Conservation (phyloP, 768 basidiomycete species). For the Goffeauzyma gilvescens region DNA sequence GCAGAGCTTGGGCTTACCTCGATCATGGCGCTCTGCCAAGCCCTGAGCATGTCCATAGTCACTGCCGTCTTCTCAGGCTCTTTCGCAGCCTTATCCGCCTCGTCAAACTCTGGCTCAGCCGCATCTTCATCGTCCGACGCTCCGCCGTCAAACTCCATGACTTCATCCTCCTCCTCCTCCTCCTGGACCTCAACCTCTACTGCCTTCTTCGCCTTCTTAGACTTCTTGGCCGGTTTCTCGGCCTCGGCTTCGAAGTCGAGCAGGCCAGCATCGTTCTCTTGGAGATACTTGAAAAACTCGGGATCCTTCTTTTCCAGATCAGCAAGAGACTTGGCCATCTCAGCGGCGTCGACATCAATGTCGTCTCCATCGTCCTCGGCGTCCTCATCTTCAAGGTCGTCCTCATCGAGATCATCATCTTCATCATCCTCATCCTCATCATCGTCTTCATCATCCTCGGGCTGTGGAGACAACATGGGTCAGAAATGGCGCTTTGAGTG, state of each 20-base stretch:
- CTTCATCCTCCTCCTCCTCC: constrained; percentile 38
- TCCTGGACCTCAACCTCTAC: constrained; percentile 29
- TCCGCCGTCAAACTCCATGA: constrained; percentile 23
- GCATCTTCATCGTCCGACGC: constrained; percentile 17
- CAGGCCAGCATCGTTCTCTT: constrained; percentile 86
- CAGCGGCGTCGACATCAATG: constrained; percentile 46
- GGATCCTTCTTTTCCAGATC: constrained; percentile 88
- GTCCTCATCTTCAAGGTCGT: constrained; percentile 61
- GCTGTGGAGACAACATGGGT: background rate
- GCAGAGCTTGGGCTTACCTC: constrained; percentile 54
- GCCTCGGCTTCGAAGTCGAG: constrained; percentile 48
- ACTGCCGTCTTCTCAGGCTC: constrained; percentile 24
- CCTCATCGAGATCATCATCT: constrained; percentile 38
- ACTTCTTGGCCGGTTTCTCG: constrained; percentile 23
- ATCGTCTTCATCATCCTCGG: constrained; percentile 20
- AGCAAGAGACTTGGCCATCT: constrained; percentile 63
- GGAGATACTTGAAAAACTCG: constrained; percentile 95
- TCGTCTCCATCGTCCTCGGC: constrained; percentile 43
- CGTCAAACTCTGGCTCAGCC: constrained; percentile 46
- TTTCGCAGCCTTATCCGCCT: constrained; percentile 25
- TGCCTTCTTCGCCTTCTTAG: constrained; percentile 26
- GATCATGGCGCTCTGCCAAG: constrained; percentile 77
- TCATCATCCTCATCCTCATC: constrained; percentile 27
- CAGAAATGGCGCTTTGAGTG: constrained; percentile 33
- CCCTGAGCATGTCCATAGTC: constrained; percentile 41